These are phyloP conservation scores for Neonectria faginata DNA, from an alignment of 2,329 filamentous ascomycete genomes.

Conservation along the genomic window DNA sequence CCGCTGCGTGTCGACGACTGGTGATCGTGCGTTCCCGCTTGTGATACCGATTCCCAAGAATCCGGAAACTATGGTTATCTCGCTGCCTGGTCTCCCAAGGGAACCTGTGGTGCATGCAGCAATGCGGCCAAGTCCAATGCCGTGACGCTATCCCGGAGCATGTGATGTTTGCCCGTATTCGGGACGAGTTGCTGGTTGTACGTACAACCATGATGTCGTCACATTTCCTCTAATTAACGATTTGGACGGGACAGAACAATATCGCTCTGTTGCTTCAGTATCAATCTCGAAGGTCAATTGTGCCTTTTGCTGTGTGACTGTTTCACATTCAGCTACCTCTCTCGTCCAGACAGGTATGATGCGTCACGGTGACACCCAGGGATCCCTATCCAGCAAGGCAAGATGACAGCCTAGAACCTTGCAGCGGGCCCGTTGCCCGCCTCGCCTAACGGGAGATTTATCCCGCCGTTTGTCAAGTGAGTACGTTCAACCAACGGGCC, in stretches of 20 bases:
- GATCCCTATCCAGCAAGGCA: conserved; percentile 22
- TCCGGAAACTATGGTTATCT: conserved; percentile 34
- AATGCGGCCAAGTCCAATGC: conserved; percentile 6
- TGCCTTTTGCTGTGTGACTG: conserved; percentile 27
- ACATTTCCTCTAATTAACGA: neutral
- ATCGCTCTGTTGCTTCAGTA: conserved; percentile 1
- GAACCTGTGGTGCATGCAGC: conserved; percentile 16
- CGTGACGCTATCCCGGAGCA: conserved; percentile 13
- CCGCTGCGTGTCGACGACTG: conserved; percentile 26
- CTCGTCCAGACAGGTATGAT: conserved; percentile 1
- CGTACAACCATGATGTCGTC: conserved; percentile 1
- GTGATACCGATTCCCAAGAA: conserved; percentile 36
- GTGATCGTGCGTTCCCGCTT: conserved; percentile 29
- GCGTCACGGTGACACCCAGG: conserved; percentile 34
- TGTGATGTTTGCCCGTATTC: conserved; percentile 5
- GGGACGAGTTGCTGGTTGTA: conserved; percentile 2
- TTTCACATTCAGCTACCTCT: conserved; percentile 40
- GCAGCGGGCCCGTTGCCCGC: conserved; percentile 37
- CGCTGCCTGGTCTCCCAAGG: conserved; percentile 23
- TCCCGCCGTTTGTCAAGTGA: conserved; percentile 21
- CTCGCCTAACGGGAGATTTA: conserved; percentile 39
- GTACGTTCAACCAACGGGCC: conserved; percentile 17
- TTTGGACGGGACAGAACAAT: neutral
- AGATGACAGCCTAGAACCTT: conserved; percentile 33
- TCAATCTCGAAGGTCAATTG: conserved; percentile 19